These are phyloP conservation scores for Gaultheria prostrata DNA, from an alignment of 148 eudicot species.

Conservation along the genomic window DNA sequence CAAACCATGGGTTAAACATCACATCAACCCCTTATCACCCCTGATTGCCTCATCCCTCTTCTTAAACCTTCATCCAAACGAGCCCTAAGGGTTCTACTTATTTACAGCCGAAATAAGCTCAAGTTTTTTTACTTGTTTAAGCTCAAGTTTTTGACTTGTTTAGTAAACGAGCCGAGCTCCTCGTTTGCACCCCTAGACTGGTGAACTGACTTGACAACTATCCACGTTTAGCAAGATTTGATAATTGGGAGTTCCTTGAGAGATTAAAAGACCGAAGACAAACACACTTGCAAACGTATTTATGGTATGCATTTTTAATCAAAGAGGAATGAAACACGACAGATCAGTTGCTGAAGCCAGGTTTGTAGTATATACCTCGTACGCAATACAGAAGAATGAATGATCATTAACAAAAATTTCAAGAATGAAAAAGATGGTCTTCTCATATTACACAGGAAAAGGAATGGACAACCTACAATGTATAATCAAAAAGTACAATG, in stretches of 20 bases:
- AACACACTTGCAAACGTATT: background rate
- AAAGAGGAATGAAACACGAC: background rate
- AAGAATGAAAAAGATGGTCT: background rate
- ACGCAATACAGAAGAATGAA: background rate
- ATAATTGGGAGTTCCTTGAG: background rate
- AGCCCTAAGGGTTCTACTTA: too few species aligned
- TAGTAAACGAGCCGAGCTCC: too few species aligned
- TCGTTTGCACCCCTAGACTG: too few species aligned
- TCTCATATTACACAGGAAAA: background rate
- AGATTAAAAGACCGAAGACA: background rate
- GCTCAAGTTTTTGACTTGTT: too few species aligned
- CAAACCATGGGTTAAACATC: too few species aligned
- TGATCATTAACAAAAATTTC: background rate
- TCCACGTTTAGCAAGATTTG: background rate
- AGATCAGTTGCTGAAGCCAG: background rate
- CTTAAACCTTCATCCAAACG: too few species aligned
- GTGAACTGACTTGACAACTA: background rate
- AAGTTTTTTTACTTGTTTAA: too few species aligned
- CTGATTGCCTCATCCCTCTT: too few species aligned
- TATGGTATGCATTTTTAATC: background rate
- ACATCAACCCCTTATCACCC: too few species aligned
- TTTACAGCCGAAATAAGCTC: too few species aligned
- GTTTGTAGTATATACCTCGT: background rate
- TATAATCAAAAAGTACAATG: background rate
- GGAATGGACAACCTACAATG: slow-evolving; percentile 4